A percentile compares a stretch with the other conserved stretches of the same genome.
Conservation (phyloP, 257 asterid genomes). For the Penstemon newberryi region DNA sequence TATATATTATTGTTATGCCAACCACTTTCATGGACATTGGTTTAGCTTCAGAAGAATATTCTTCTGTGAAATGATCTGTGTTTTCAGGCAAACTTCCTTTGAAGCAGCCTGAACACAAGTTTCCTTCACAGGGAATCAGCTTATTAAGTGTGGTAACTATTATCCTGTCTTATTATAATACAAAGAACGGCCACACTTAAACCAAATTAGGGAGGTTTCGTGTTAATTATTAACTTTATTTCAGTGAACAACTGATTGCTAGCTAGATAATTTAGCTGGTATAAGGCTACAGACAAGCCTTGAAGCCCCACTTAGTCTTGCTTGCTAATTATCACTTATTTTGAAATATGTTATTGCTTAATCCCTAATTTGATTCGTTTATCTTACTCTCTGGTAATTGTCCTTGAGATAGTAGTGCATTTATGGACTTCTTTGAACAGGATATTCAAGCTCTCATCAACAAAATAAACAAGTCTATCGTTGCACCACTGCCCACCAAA, state of each 20-base stretch:
- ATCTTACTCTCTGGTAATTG: slow-evolving; percentile 29
- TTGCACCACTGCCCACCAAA: slow-evolving; percentile 76
- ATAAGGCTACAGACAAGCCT: slow-evolving; percentile 16
- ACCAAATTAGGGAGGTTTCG: too few species aligned
- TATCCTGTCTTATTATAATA: neutral
- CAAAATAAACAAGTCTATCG: slow-evolving; percentile 84
- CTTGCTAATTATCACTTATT: slow-evolving; percentile 5
- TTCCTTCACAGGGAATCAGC: slow-evolving; percentile 10
- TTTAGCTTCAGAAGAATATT: slow-evolving; percentile 14
- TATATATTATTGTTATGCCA: slow-evolving; percentile 7
- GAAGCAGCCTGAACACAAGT: slow-evolving; percentile 9
- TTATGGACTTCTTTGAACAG: slow-evolving; percentile 43
- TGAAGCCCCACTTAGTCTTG: slow-evolving; percentile 18
- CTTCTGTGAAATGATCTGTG: neutral
- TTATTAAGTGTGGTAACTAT: neutral
- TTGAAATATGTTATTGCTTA: neutral
- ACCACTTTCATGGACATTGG: slow-evolving; percentile 3
- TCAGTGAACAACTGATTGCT: slow-evolving; percentile 2
- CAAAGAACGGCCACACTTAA: neutral
- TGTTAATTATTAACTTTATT: neutral
- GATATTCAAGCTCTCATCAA: slow-evolving; percentile 95
- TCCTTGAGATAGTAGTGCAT: slow-evolving; percentile 20
- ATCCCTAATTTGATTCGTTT: slow-evolving; percentile 16
- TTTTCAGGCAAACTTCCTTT: neutral
- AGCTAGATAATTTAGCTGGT: neutral